A percentile compares a stretch with the other conserved stretches of the same genome.
Evolutionary conservation across 345 rosid species (phyloP).

Genomic region (Turritis glabra): DNA sequence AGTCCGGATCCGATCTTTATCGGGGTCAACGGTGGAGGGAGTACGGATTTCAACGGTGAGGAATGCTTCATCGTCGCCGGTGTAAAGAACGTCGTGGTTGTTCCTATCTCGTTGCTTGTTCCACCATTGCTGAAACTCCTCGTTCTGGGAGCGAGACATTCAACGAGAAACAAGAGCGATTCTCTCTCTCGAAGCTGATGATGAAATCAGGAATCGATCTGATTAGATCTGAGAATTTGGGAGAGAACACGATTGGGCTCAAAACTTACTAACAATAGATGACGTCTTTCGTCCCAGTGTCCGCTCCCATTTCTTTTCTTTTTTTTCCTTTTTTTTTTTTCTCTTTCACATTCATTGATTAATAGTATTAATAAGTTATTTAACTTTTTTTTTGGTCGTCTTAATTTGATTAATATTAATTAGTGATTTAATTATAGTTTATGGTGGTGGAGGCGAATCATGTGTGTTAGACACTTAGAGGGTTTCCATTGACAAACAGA

Average conservation of each 20-base stretch:
- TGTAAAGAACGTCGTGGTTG: conserved; percentile 28
- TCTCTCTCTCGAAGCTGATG: not conserved
- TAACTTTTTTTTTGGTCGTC: too few relatives aligned
- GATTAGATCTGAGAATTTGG: conserved; percentile 3
- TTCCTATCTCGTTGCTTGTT: conserved; percentile 67
- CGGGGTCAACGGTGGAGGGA: conserved; percentile 42
- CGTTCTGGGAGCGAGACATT: conserved; percentile 60
- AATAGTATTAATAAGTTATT: not conserved
- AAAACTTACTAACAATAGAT: conserved; percentile 28
- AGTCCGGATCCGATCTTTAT: conserved; percentile 58
- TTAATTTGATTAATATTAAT: not conserved
- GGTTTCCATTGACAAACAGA: too few relatives aligned
- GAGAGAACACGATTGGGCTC: conserved; percentile 31
- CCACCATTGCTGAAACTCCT: conserved; percentile 86
- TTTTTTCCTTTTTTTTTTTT: not conserved
- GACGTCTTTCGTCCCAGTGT: conserved; percentile 24
- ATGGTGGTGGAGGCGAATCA: not conserved
- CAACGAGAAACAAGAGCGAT: not conserved
- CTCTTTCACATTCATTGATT: not conserved
- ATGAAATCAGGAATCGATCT: not conserved
- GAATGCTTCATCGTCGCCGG: conserved; percentile 35
- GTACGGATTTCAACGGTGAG: conserved; percentile 59
- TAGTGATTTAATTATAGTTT: not conserved
- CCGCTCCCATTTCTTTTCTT: not conserved
- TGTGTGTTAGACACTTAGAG: not conserved